Evolutionary conservation across 352 stramenopile species (phyloP), one percentile per base, ranked within the genome.

Genomic region (Phytopythium kandeliae): DNA sequence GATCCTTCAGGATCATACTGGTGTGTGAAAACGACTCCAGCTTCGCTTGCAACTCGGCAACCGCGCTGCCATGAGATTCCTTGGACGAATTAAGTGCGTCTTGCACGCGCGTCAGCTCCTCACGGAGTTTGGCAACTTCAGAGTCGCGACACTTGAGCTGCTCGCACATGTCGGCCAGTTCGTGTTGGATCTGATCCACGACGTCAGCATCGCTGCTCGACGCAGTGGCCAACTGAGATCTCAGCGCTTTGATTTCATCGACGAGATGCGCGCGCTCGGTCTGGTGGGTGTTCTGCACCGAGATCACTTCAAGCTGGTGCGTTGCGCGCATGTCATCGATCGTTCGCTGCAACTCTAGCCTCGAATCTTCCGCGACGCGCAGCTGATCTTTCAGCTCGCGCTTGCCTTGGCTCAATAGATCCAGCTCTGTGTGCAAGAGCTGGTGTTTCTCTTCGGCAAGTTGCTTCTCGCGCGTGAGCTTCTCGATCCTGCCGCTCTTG

Each of bases 261-360:
- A 36, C 9, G 11, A 48, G 25, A 4, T 22, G 42, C 24, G 13
- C 15, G 2, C 42, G 42, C 10, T 35, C 24, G 4, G 42, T 24
- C 42, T 48, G 22, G 26, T 48, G 42, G 4, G 24, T 21, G 15
- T 21, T 34, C 16, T 26, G 42, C 7, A 35, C 4, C 3, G 42
- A 12, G 4, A 48, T 48, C 24, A 48, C 10, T 22, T 48, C 24
- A 3, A 48, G 25, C 42, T 48, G 42, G 42, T 35, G 42, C 3
- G 42, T 48, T 25, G 42, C 22, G 3, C 25, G 22, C 13, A 31
- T 12, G n/a, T 48, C 42, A 7, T 48, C 42, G 6, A 48, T 61
- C 1, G 62, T 64, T 51, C 86, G 66, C 60, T 90, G 73, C 35
- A 93, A 87, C 48, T 67, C 57, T 8, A 75, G 65, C 36, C 88